These are phyloP conservation scores for Fusarium sp. DNA, from an alignment of 2,329 filamentous ascomycete genomes.

Conservation along the genomic window DNA sequence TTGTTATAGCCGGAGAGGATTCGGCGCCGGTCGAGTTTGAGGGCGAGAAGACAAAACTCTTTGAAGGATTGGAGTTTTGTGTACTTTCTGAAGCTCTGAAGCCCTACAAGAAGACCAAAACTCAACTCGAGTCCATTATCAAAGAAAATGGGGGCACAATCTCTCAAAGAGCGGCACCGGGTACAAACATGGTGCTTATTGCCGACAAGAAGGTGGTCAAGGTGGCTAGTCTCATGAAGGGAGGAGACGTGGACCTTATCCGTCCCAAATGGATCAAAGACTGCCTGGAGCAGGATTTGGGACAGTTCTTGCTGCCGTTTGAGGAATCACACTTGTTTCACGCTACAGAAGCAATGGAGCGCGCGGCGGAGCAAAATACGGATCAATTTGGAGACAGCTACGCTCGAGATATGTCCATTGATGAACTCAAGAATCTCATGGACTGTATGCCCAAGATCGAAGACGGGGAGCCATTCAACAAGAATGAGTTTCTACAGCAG, in stretches of 20 bases:
- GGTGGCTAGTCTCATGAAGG: slow-evolving; percentile 84
- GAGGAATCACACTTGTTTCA: slow-evolving; percentile 78
- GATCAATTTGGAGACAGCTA: slow-evolving; percentile 90
- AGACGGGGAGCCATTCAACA: slow-evolving; percentile 55
- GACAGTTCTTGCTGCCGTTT: slow-evolving; percentile 72
- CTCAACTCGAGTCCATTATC: slow-evolving; percentile 82
- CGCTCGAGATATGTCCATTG: slow-evolving; percentile 72
- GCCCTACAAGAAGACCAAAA: slow-evolving; percentile 80
- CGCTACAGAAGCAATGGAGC: slow-evolving; percentile 67
- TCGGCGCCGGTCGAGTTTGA: slow-evolving; percentile 57
- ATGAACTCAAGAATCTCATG: slow-evolving; percentile 70
- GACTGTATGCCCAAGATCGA: slow-evolving; percentile 63
- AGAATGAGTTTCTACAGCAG: slow-evolving; percentile 62
- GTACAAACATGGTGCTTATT: slow-evolving; percentile 75
- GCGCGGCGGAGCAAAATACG: slow-evolving; percentile 69
- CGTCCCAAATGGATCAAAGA: slow-evolving; percentile 86
- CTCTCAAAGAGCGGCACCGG: slow-evolving; percentile 77
- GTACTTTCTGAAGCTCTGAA: slow-evolving; percentile 81
- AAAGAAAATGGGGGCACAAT: slow-evolving; percentile 86
- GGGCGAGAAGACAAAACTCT: slow-evolving; percentile 72
- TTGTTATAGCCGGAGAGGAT: slow-evolving; percentile 78
- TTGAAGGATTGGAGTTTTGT: slow-evolving; percentile 83
- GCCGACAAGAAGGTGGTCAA: slow-evolving; percentile 86
- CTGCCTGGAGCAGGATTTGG: slow-evolving; percentile 72
- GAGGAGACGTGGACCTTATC: slow-evolving; percentile 77